phyloP scores from a whole-genome alignment of 2,329 filamentous ascomycete genomes.

The Claviceps sp. region DNA sequence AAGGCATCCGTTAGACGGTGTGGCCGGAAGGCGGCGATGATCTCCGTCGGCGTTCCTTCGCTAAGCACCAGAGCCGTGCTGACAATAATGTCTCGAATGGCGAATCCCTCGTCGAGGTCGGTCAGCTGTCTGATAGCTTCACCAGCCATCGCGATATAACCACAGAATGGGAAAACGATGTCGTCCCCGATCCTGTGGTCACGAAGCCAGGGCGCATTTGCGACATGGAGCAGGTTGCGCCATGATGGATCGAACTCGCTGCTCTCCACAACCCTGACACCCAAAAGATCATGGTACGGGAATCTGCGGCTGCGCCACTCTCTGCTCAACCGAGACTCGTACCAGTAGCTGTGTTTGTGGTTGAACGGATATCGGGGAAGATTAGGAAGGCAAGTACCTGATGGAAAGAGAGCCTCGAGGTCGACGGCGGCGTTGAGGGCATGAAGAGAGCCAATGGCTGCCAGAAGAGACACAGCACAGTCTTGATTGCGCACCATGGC shows the following conservation, averaged over 20 bases:
- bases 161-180: constrained; percentile 26
- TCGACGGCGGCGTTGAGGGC: constrained; percentile 1
- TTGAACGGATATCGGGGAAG: constrained; percentile 11
- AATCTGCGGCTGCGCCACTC: constrained; percentile 4
- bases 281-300: constrained; percentile 9
- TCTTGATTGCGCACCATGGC: constrained; percentile 5
- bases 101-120: constrained; percentile 9
- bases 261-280: constrained; percentile 7
- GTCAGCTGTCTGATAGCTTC: constrained; percentile 13
- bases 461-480: constrained; percentile 3
- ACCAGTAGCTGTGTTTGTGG: constrained; percentile 5
- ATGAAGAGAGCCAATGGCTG: constrained; percentile 6
- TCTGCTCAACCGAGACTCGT: constrained; percentile 4
- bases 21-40: constrained; percentile 18
- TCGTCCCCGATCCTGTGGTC: constrained; percentile 30
- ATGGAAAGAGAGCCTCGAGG: constrained; percentile 1
- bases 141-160: constrained; percentile 19
- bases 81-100: constrained; percentile 17
- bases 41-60: constrained; percentile 16
- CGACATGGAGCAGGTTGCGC: constrained; percentile 11
- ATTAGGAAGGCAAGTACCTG: background rate
- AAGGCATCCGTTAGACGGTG: constrained; percentile 11
- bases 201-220: constrained; percentile 24
- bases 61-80: constrained; percentile 17
- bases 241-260: constrained; percentile 8